Evolutionary conservation across 352 stramenopile genomes (phyloP).

Genomic region (Thraustochytrium sp.): DNA sequence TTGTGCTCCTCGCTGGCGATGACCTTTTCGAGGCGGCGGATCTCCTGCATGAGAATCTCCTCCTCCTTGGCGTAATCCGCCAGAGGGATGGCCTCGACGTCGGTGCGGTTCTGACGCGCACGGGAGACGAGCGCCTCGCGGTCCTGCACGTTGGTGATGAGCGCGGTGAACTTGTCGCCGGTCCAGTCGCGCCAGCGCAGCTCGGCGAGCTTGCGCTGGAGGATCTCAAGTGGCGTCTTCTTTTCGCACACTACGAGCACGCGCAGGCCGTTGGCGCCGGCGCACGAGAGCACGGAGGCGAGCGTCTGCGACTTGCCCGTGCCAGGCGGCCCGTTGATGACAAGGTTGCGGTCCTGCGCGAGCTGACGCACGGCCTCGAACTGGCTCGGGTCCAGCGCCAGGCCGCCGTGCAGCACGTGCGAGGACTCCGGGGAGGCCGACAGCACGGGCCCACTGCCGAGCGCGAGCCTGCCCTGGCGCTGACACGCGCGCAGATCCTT

Average conservation of each 20-base stretch:
- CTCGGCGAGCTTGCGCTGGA: conserved; percentile 28
- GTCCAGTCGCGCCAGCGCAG: background rate
- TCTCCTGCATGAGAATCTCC: background rate
- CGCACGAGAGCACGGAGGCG: conserved; percentile 2
- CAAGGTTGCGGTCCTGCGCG: background rate
- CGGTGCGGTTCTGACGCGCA: background rate
- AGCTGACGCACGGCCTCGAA: conserved; percentile 36
- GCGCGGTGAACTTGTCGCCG: conserved; percentile 10
- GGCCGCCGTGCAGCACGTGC: background rate
- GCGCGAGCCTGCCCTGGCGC: background rate
- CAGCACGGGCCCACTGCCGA: background rate
- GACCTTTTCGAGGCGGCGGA: background rate
- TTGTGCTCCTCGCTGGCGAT: conserved; percentile 29
- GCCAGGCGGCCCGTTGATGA: conserved; percentile 27
- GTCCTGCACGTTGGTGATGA: conserved; percentile 35
- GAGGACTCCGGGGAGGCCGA: background rate
- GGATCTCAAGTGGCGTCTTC: conserved; percentile 21
- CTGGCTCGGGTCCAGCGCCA: conserved; percentile 40
- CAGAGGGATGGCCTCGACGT: background rate
- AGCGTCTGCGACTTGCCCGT: conserved; percentile 30
- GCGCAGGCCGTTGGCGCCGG: conserved; percentile 11
- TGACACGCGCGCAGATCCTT: background rate
- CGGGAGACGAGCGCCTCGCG: background rate
- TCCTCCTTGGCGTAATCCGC: background rate
- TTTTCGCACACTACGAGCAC: conserved; percentile 31